These are phyloP conservation scores for Hymenoscyphus occultus DNA, from an alignment of 2,329 filamentous ascomycete species.

Conservation along the genomic window DNA sequence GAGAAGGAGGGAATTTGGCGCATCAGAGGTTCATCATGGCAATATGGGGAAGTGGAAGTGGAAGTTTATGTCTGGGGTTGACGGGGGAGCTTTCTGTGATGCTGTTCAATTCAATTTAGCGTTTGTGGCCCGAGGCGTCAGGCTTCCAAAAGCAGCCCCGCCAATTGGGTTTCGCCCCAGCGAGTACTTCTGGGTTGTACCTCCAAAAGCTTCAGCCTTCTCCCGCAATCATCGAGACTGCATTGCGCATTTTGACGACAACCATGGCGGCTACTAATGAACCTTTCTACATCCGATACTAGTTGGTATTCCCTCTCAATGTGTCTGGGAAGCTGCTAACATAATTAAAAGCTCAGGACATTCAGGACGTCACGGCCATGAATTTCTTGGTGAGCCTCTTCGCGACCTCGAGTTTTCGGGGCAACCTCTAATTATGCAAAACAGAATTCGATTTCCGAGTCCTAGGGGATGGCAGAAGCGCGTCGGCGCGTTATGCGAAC, in stretches of 20 bases:
- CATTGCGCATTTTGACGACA: neutral
- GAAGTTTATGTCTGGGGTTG: neutral
- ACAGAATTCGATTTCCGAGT: conserved; percentile 95
- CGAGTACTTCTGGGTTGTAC: neutral
- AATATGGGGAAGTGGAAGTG: neutral
- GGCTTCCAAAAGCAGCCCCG: conserved; percentile 16
- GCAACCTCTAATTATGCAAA: conserved; percentile 25
- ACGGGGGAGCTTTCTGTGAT: conserved; percentile 19
- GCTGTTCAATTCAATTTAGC: conserved; percentile 25
- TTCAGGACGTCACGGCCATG: conserved; percentile 94
- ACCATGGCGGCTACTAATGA: conserved; percentile 51
- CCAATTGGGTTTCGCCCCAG: conserved; percentile 5
- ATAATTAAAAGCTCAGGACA: conserved; percentile 75
- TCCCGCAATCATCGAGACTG: conserved; percentile 7
- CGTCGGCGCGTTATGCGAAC: conserved; percentile 94
- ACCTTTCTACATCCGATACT: conserved; percentile 94
- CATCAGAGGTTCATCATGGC: conserved; percentile 29
- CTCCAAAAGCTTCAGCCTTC: conserved; percentile 28
- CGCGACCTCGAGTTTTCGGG: neutral
- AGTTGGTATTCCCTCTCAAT: conserved; percentile 57
- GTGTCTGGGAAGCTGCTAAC: conserved; percentile 16
- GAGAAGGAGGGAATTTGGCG: conserved; percentile 25
- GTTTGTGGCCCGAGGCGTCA: conserved; percentile 18
- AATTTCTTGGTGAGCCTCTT: conserved; percentile 75
- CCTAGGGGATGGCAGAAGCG: conserved; percentile 87